These are phyloP conservation scores for Picochlorum sp. DNA, from an alignment of 139 green algal species.

Conservation along the genomic window DNA sequence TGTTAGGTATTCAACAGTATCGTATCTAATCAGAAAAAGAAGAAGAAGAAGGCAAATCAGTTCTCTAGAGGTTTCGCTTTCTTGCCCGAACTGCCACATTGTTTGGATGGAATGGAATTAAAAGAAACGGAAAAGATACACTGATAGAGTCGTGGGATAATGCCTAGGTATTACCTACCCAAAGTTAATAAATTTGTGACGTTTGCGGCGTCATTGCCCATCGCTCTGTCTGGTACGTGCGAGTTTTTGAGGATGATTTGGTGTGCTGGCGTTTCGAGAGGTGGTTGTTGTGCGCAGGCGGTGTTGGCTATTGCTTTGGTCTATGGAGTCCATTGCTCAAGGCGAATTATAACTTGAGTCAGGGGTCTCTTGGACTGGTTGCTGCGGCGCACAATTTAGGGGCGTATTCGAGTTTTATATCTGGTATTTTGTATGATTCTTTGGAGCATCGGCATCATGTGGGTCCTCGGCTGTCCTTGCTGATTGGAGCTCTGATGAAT, in stretches of 20 bases:
- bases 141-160: not conserved
- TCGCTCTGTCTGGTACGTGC: constrained; percentile 13
- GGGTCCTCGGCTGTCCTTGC: constrained; percentile 18
- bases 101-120: too few relatives aligned
- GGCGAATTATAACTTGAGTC: constrained; percentile 10
- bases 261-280: not conserved
- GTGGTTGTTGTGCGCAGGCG: not conserved
- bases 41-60: too few relatives aligned
- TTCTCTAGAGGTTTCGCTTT: too few relatives aligned
- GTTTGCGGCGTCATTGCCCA: constrained; percentile 11
- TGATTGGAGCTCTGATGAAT: constrained; percentile 24
- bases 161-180: constrained; percentile 10
- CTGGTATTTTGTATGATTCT: constrained; percentile 32
- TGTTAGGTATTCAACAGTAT: too few relatives aligned
- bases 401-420: constrained; percentile 22
- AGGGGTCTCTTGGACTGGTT: constrained; percentile 18
- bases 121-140: too few relatives aligned
- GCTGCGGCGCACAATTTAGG: constrained; percentile 15
- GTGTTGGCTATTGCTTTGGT: constrained; percentile 21
- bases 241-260: not conserved
- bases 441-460: constrained; percentile 26
- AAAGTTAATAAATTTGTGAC: constrained; percentile 21
- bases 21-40: too few relatives aligned
- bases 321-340: constrained; percentile 20
- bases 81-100: too few relatives aligned